Evolutionary conservation across 495 filamentous ascomycete genomes (phyloP).

Genomic region (Letharia columbiana): DNA sequence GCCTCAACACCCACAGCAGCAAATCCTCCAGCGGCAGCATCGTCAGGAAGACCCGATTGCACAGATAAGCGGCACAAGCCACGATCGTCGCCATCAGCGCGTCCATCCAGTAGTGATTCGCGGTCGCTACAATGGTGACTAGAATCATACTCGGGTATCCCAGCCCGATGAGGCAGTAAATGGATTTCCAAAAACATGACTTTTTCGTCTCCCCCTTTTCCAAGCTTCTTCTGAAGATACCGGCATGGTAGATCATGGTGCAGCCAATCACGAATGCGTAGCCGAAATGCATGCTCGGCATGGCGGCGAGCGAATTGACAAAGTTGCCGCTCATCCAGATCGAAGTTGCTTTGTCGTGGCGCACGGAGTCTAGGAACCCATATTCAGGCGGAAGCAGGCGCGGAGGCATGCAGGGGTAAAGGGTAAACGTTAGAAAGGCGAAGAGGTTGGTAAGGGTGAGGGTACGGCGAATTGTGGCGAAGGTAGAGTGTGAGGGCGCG

Average conservation of each 20-base stretch:
- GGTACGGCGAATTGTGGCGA: constrained; percentile 51
- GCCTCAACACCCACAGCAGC: constrained; percentile 44
- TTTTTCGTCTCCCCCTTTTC: constrained; percentile 39
- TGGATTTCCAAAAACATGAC: constrained; percentile 31
- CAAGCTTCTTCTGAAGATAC: constrained; percentile 38
- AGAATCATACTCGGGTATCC: constrained; percentile 52
- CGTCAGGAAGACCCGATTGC: constrained; percentile 45
- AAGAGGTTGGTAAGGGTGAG: constrained; percentile 56
- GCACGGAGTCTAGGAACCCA: constrained; percentile 56
- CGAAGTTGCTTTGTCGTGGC: constrained; percentile 51
- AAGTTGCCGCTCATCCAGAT: constrained; percentile 53
- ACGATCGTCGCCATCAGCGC: constrained; percentile 44
- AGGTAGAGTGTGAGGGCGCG: constrained; percentile 45
- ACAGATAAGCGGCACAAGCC: constrained; percentile 39
- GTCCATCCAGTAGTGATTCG: constrained; percentile 60
- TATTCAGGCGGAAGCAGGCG: constrained; percentile 51
- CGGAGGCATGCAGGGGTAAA: constrained; percentile 59
- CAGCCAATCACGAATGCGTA: constrained; percentile 53
- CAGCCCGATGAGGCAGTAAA: constrained; percentile 42
- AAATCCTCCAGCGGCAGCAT: constrained; percentile 51
- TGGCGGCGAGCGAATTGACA: constrained; percentile 47
- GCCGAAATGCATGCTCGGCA: constrained; percentile 53
- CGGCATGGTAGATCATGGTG: constrained; percentile 52
- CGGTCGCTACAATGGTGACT: constrained; percentile 54
- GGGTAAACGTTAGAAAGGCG: constrained; percentile 52